Base-by-base conservation (phyloP, 2,329 filamentous ascomycete species). In the Pyricularia sp. region DNA sequence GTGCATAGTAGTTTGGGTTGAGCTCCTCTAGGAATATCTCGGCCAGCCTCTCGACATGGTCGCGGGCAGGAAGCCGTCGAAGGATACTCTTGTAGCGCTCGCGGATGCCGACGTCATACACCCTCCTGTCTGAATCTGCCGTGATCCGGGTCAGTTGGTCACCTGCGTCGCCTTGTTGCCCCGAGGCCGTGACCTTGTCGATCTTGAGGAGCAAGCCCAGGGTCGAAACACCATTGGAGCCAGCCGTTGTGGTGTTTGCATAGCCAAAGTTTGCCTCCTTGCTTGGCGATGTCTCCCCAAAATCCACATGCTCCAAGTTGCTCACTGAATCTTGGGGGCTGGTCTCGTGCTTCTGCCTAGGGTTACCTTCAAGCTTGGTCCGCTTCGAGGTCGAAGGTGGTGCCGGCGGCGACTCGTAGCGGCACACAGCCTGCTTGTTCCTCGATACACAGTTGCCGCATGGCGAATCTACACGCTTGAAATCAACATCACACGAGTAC, bases 61-160 rank as follows among this genome's bases (percentile, higher is more conserved):
- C 77, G 69, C 82, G 81, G 6, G 85, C 81, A 0, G 87, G 87
- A 4, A 89, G 77, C 72, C 87, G 85, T 26, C 86, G 82, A 66
- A 88, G 82, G 23, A 88, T 77, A 28, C 80, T 80, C 77, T 86
- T 87, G 78, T 88, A 90, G 71, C 84, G 84, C 74, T 88, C 85
- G 69, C 82, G 81, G 65, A 83, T 75, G 20, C 81, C 81, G 68
- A 80, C 80, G 68, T 76, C 77, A 67, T 79, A 79, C 64, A 75
- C 75, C 10, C 78, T 75, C 14, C 76, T 76, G 58, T 70, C 72
- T 58, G 76, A 73, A 58, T 65, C 42, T 64, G 68, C 25, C 68
- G 71, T 20, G 55, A 66, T 64, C 58, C 36, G 63, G 17, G 65
- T 59, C 50, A 67, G 69, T 42, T 64, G 66, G 55, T 25, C 36